Conservation (phyloP, 2,329 filamentous ascomycete species). For the Aspergillus jensenii region DNA sequence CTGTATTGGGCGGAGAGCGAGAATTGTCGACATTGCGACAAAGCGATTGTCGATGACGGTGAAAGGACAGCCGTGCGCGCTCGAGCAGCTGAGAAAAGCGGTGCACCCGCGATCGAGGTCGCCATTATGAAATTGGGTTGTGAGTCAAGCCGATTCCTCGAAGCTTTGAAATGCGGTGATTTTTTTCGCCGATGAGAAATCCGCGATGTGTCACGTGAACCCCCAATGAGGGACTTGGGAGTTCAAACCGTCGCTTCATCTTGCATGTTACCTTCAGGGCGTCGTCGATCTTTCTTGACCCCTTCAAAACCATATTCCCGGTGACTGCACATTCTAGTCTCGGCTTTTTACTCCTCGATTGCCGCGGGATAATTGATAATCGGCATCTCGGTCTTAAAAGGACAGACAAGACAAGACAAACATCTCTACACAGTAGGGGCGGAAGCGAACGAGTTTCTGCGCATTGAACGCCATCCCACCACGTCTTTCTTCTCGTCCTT, state of each 20-base stretch:
- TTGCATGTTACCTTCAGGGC: conserved; percentile 2
- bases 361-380: neutral
- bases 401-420: neutral
- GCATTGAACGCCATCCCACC: neutral
- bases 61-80: conserved; percentile 18
- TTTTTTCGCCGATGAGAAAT: conserved; percentile 13
- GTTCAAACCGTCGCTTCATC: neutral
- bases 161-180: neutral
- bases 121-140: conserved; percentile 28
- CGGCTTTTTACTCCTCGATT: neutral
- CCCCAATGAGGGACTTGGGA: neutral
- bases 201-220: conserved; percentile 8
- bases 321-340: neutral
- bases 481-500: neutral
- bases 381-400: neutral
- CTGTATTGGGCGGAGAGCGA: conserved; percentile 30
- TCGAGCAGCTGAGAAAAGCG: conserved; percentile 20
- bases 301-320: neutral
- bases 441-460: neutral
- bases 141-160: conserved; percentile 12
- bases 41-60: conserved; percentile 12
- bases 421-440: neutral
- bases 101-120: conserved; percentile 27
- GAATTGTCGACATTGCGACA: conserved; percentile 35
- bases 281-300: conserved; percentile 2